These are phyloP conservation scores for Fusarium sp. DNA, from an alignment of 2,329 filamentous ascomycete genomes.

Conservation along the genomic window DNA sequence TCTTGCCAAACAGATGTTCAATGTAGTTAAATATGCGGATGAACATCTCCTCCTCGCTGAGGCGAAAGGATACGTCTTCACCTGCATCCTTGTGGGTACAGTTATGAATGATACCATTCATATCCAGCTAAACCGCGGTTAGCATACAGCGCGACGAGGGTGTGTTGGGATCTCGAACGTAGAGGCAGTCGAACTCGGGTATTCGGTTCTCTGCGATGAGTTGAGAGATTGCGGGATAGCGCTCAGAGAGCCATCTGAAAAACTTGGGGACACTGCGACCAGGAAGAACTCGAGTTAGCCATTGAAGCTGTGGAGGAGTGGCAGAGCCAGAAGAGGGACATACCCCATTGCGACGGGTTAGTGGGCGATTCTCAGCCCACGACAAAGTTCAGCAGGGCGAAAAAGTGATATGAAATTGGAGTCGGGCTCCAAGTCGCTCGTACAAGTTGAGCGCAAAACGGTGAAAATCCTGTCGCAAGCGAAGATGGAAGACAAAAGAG, in stretches of 20 bases:
- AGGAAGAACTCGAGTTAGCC: conserved; percentile 31
- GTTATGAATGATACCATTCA: conserved; percentile 99
- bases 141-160: conserved; percentile 34
- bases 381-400: conserved; percentile 16
- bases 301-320: neutral
- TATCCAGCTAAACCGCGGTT: conserved; percentile 73
- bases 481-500: conserved; percentile 26
- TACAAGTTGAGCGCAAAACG: conserved; percentile 34
- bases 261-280: conserved; percentile 79
- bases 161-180: conserved; percentile 64
- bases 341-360: conserved; percentile 48
- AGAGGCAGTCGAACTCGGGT: conserved; percentile 98
- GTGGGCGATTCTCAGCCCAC: conserved; percentile 40
- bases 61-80: conserved; percentile 89
- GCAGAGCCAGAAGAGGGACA: neutral
- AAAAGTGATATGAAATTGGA: conserved; percentile 13
- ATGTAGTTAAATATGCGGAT: conserved; percentile 99
- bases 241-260: conserved; percentile 99
- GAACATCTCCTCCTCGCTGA: conserved; percentile 99
- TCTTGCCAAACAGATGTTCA: conserved; percentile 97
- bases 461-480: conserved; percentile 34
- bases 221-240: conserved; percentile 98
- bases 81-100: conserved; percentile 95
- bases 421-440: conserved; percentile 19
- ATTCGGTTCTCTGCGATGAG: conserved; percentile 98